Evolutionary conservation across 192 early-diverging fungal genomes (phyloP).

Genomic region (Blastocladiella britannica): DNA sequence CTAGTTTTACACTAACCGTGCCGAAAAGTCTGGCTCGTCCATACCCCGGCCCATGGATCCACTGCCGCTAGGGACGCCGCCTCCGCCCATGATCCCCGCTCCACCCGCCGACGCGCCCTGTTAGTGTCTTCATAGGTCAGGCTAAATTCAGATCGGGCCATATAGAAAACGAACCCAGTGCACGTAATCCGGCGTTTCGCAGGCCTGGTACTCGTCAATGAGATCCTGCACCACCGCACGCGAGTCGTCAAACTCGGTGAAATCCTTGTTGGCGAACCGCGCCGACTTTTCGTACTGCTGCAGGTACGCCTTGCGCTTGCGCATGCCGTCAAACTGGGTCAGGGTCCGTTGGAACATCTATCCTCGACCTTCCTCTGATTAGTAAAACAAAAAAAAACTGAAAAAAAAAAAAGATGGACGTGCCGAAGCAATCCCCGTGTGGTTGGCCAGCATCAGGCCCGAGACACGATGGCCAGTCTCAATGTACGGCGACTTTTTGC

Average conservation of each 20-base stretch:
- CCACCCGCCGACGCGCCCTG: no score
- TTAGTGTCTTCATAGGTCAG: no score
- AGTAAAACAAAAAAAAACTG: conserved; percentile 4
- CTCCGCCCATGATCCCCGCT: no score
- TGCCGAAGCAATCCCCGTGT: conserved; percentile 74
- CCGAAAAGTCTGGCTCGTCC: no score
- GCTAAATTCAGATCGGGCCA: no score
- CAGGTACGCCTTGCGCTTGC: conserved; percentile 89
- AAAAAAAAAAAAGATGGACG: conserved; percentile 9
- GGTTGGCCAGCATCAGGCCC: conserved; percentile 96
- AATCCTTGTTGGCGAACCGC: conserved; percentile 45
- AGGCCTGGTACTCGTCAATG: conserved; percentile 85
- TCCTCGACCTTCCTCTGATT: background rate
- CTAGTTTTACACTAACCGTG: no score
- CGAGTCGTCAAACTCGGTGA: conserved; percentile 86
- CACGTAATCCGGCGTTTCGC: conserved; percentile 75
- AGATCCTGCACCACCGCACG: conserved; percentile 75
- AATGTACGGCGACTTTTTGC: conserved; percentile 79
- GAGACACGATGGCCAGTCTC: conserved; percentile 81
- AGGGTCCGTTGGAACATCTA: conserved; percentile 76
- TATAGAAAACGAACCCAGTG: conserved; percentile 4
- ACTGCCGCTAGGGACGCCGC: no score
- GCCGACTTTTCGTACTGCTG: conserved; percentile 75
- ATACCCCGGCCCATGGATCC: no score
- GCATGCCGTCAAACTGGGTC: conserved; percentile 80